A percentile compares a stretch with the other conserved stretches of the same genome.
Conservation (phyloP, 78 protist species). For the Fonticula alba region DNA sequence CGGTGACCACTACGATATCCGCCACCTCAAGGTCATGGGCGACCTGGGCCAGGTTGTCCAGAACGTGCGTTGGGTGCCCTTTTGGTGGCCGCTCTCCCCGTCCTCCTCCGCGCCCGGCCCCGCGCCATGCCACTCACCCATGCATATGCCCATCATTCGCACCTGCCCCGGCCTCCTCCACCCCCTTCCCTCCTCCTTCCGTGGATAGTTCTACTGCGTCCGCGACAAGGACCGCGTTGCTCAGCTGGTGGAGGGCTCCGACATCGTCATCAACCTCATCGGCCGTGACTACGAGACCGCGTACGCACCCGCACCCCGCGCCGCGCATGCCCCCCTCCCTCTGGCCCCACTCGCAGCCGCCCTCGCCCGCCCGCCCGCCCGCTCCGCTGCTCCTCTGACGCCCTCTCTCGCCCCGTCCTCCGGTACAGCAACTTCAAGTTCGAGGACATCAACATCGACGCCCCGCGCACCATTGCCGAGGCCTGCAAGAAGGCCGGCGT, state of each 20-base stretch:
- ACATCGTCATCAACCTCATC: conserved; percentile 31
- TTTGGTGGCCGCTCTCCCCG: neutral
- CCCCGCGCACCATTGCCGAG: conserved; percentile 6
- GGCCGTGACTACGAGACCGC: conserved; percentile 12
- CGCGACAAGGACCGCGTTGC: neutral
- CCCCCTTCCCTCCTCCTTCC: neutral
- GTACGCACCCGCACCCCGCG: neutral
- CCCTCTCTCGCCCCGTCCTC: neutral
- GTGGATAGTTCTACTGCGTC: neutral
- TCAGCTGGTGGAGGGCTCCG: conserved; percentile 1
- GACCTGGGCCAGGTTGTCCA: conserved; percentile 39
- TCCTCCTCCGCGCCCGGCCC: no score
- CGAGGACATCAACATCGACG: conserved; percentile 1
- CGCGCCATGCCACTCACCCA: no score
- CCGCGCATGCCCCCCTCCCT: neutral
- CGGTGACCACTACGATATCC: conserved; percentile 8
- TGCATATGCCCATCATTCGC: no score
- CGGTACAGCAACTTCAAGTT: conserved; percentile 4
- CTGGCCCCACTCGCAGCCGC: neutral
- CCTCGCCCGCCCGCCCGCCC: neutral
- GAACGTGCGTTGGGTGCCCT: neutral
- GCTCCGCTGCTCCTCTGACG: neutral
- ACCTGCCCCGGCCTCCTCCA: no score
- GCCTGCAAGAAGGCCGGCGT: conserved; percentile 17
- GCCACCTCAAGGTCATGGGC: conserved; percentile 26